Conservation (phyloP, 2,329 filamentous ascomycete genomes). For the Aspergillus ruber region DNA sequence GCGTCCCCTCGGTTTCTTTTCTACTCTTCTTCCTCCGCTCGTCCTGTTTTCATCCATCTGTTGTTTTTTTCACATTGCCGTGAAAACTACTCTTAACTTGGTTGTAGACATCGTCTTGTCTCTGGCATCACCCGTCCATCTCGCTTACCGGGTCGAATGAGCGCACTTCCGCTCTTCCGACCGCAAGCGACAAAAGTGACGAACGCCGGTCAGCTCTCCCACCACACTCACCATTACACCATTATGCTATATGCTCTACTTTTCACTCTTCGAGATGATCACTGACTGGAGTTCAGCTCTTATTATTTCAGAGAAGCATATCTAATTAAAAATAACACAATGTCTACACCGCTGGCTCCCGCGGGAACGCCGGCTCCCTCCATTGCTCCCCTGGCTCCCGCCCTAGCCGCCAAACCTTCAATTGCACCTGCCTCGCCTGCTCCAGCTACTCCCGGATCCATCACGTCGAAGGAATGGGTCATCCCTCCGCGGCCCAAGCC, state of each 20-base stretch:
- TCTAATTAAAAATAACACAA: conserved; percentile 9
- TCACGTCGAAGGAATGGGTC: conserved; percentile 80
- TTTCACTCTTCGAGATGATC: conserved; percentile 4
- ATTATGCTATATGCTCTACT: background rate
- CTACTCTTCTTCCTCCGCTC: conserved; percentile 4
- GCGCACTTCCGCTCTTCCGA: conserved; percentile 32
- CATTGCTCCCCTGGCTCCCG: conserved; percentile 32
- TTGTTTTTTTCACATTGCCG: too few relatives aligned
- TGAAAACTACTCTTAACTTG: too few relatives aligned
- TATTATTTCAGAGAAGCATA: background rate
- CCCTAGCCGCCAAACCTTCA: conserved; percentile 34
- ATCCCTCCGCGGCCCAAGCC: conserved; percentile 80
- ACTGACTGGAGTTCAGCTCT: conserved; percentile 19
- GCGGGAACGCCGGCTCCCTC: conserved; percentile 24
- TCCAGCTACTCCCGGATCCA: conserved; percentile 40
- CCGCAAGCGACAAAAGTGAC: conserved; percentile 20
- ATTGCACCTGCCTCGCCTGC: conserved; percentile 32
- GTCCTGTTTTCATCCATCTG: background rate
- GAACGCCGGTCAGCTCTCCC: conserved; percentile 1
- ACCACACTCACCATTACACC: background rate
- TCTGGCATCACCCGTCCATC: background rate
- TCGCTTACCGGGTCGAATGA: conserved; percentile 28
- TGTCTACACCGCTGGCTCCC: conserved; percentile 27
- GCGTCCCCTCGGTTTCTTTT: background rate
- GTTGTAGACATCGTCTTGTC: too few relatives aligned